Percentiles rank a stretch among this genome's conserved stretches.
These are phyloP conservation scores for Talaromyces sp. DNA, from an alignment of 2,329 filamentous ascomycete genomes.

Conservation along the genomic window DNA sequence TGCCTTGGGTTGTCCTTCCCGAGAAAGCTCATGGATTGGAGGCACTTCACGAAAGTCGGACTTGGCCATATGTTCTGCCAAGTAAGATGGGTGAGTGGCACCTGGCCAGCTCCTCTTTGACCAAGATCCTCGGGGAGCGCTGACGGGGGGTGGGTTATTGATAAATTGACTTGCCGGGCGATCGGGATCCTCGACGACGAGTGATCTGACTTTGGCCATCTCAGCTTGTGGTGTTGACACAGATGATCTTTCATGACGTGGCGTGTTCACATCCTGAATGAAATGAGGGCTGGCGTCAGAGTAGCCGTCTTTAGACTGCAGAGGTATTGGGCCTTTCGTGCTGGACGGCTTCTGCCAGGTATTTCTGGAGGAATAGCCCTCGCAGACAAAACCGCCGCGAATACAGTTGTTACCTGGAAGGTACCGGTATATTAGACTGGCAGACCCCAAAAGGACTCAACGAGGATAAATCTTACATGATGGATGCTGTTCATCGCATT, in stretches of 20 bases:
- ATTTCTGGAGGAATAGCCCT: conserved; percentile 78
- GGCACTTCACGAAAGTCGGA: conserved; percentile 36
- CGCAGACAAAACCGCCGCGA: conserved; percentile 83
- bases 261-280: conserved; percentile 30
- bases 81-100: conserved; percentile 31
- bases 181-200: conserved; percentile 43
- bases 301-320: conserved; percentile 74
- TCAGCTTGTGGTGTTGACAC: conserved; percentile 33
- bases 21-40: conserved; percentile 35
- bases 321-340: conserved; percentile 63
- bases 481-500: conserved; percentile 91
- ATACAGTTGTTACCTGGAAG: conserved; percentile 76
- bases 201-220: conserved; percentile 42
- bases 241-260: conserved; percentile 35
- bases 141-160: conserved; percentile 33
- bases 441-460: conserved; percentile 11
- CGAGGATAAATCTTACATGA: conserved; percentile 61
- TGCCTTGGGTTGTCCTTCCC: conserved; percentile 30
- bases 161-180: conserved; percentile 32
- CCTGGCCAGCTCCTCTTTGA: conserved; percentile 35
- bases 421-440: conserved; percentile 13
- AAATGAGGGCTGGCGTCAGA: conserved; percentile 32
- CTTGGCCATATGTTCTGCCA: conserved; percentile 34
- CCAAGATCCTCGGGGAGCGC: conserved; percentile 32
- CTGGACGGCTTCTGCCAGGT: conserved; percentile 73